Evolutionary conservation across 2,329 filamentous ascomycete species (phyloP).

Genomic region (Verticillium tricorpus): DNA sequence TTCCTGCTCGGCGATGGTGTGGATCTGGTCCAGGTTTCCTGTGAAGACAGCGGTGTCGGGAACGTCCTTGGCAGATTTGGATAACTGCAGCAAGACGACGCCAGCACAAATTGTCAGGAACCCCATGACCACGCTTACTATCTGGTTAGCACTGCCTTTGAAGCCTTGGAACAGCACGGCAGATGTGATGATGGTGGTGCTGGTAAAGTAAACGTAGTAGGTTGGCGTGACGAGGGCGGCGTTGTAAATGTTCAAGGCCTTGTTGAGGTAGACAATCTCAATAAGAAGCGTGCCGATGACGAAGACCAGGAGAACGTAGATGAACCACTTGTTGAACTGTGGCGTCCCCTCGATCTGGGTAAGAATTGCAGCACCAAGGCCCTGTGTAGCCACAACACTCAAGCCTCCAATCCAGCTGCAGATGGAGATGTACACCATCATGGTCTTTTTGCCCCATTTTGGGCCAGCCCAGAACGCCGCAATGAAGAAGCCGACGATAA

Average conservation of each 20-base stretch:
- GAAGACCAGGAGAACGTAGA: conserved; percentile 88
- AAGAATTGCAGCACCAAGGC: conserved; percentile 84
- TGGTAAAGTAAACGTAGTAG: conserved; percentile 98
- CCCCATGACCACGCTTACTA: conserved; percentile 85
- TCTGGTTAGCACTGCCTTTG: conserved; percentile 76
- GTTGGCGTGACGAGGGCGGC: conserved; percentile 95
- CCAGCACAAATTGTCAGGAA: conserved; percentile 93
- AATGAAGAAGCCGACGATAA: conserved; percentile 68
- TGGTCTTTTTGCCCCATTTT: conserved; percentile 89
- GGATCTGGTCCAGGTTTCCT: conserved; percentile 90
- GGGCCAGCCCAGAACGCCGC: conserved; percentile 79
- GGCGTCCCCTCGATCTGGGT: conserved; percentile 75
- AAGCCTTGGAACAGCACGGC: conserved; percentile 91
- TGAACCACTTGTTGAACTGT: conserved; percentile 97
- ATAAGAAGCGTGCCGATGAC: conserved; percentile 84
- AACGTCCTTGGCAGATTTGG: conserved; percentile 96
- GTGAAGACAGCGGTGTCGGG: conserved; percentile 89
- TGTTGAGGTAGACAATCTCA: conserved; percentile 97
- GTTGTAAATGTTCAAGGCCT: conserved; percentile 97
- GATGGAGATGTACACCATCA: conserved; percentile 95
- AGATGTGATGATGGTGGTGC: conserved; percentile 89
- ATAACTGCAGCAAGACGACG: conserved; percentile 89
- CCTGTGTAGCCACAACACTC: conserved; percentile 93
- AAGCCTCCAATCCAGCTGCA: conserved; percentile 93
- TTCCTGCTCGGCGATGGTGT: conserved; percentile 90